Base-by-base conservation (phyloP, 1,139 yeast genomes). In the Candida sp. region DNA sequence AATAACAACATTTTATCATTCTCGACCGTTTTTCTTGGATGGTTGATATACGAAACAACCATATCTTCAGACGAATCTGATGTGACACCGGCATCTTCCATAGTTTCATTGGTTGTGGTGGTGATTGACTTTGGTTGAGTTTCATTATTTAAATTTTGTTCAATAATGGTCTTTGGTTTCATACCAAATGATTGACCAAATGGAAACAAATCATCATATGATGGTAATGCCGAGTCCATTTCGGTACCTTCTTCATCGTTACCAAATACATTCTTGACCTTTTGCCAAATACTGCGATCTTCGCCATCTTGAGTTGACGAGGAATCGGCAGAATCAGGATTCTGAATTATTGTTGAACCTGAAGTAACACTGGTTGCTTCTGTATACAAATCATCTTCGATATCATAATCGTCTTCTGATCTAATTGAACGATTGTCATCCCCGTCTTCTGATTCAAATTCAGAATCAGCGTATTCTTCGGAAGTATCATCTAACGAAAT, bases 1-100 rank as follows among this genome's bases (percentile, higher is more conserved):
- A 89, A 87, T 46, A 89, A 68, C 54, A 90, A 71, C 89, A 89
- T 86, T 56, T 82, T 86, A 62, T 90, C 98, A 56, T 89, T 86
- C 54, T 81, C 82, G 50, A 87, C 81, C 30, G 84, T 78, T 59
- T 84, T 84, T 40, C 84, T 68, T 5, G 77, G 75, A 56, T 79
- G 81, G 56, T 78, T 76, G 53, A 81, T 76, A 54, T 78, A 79
- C 23, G 79, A 68, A 40, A 77, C 70, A 33, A 80, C 76, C 62
- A 79, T 68, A 46, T 76, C 80, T 47, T 75, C 79, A 3, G 79
- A 63, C 29, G 75, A 77, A 49, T 80, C 84, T 19, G 79, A 73
- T 32, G 68, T 57, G 15, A 63, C 57, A 7, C 62, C 73, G 2
- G 54, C 55, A 45, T 37, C 51, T 4, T 47, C 45, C 22, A 43